Evolutionary conservation across 2,329 filamentous ascomycete species (phyloP), one percentile per base, ranked within the genome.

Genomic region (Scytalidium sp.): DNA sequence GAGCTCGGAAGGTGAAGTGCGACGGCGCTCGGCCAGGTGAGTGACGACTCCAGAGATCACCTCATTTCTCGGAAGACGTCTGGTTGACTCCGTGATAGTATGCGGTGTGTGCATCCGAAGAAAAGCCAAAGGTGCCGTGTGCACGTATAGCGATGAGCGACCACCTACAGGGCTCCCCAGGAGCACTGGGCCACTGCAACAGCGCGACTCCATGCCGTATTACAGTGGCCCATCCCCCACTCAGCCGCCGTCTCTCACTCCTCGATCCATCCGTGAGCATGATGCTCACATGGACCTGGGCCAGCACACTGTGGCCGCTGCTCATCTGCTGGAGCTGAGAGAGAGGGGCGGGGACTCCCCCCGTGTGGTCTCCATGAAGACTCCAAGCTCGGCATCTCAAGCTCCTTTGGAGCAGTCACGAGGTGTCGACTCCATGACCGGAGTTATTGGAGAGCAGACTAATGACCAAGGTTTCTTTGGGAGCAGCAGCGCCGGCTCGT

Each of bases 401-500:
- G 15, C 51, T 21, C 64, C 68, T 2, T 68, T 70, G 0, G 32
- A 36, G 13, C 7, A 36, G 17, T 36, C 32, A 36, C 13, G 32
- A 36, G 69, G 66, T 2, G 70, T 67, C 3, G 66, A 74, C 52
- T 74, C 73, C 2, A 75, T 76, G 70, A 75, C 72, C 6, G 70
- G 70, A 0, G 66, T 74, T 1, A 61, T 71, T 2, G 71, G 73
- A 21, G 71, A 74, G 47, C 56, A 55, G 1, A 67, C 59, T 19
- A 72, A 65, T 1, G 17, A 10, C 7, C 64, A 70, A 13, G 73
- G 73, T 17, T 75, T 73, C 50, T 76, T 75, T 48, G 73, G 73
- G 0, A 74, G 67, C 51, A 75, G 72, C 15, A 75, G 74, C 49
- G 70, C 71, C 1, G 71, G 72, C 0, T 72, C 71, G 2, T 76